Evolutionary conservation across 805 yeast species (phyloP).

Genomic region (Hyphopichia homilentoma): DNA sequence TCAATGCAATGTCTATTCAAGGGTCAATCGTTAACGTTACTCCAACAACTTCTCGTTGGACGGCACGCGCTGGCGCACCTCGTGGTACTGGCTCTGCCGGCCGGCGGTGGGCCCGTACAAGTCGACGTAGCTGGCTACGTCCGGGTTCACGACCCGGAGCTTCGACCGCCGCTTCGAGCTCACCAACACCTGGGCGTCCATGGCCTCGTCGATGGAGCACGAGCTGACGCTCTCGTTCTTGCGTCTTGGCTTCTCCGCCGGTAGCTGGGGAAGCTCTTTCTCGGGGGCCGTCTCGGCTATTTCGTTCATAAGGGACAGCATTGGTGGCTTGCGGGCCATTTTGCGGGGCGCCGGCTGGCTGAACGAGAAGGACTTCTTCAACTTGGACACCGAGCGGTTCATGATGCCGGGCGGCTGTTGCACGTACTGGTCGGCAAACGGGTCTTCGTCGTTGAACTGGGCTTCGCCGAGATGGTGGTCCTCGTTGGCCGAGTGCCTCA

Average conservation of each 20-base stretch:
- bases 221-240: neutral
- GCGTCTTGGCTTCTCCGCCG: neutral
- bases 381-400: conserved; percentile 13
- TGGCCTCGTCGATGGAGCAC: conserved; percentile 37
- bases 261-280: conserved; percentile 7
- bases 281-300: conserved; percentile 2
- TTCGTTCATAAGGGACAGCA: neutral
- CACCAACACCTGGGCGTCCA: conserved; percentile 72
- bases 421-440: conserved; percentile 1
- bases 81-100: too few species aligned
- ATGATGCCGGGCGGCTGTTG: neutral
- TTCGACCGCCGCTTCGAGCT: conserved; percentile 60
- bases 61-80: too few species aligned
- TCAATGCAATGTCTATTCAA: too few species aligned
- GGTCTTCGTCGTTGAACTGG: conserved; percentile 1
- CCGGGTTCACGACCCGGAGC: conserved; percentile 63
- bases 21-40: too few species aligned
- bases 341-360: conserved; percentile 17
- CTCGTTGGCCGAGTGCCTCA: neutral
- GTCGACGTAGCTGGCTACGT: too few species aligned
- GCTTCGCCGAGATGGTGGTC: neutral
- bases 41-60: too few species aligned
- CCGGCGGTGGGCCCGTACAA: too few species aligned
- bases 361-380: conserved; percentile 22
- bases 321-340: conserved; percentile 20